phyloP scores from a whole-genome alignment of 2,329 filamentous ascomycete genomes.

The Blumeria hordei region DNA sequence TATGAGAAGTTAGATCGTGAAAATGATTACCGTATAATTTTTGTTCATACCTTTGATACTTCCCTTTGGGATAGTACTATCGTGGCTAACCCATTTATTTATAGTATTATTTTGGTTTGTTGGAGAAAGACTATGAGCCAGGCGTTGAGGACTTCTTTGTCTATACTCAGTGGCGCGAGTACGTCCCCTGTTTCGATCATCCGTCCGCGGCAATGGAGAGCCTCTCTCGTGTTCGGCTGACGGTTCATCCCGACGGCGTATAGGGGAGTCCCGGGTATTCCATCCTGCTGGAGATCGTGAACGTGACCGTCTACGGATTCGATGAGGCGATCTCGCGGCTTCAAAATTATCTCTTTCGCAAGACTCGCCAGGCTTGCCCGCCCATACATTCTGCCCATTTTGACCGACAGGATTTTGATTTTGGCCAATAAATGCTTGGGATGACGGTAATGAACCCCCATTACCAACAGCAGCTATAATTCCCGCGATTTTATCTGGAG shows the following conservation, averaged over 20 bases:
- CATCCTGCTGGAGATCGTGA: conserved; percentile 61
- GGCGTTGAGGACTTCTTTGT: conserved; percentile 61
- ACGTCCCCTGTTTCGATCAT: conserved; percentile 25
- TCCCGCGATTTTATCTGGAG: conserved; percentile 44
- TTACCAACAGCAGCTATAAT: conserved; percentile 19
- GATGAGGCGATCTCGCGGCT: conserved; percentile 31
- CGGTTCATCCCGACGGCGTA: conserved; percentile 22
- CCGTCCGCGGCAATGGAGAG: conserved; percentile 36
- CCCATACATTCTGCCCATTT: conserved; percentile 18
- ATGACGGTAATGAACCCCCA: conserved; percentile 8
- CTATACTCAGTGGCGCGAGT: conserved; percentile 48
- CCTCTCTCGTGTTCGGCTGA: conserved; percentile 49
- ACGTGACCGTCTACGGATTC: conserved; percentile 38
- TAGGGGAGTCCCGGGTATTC: conserved; percentile 34
- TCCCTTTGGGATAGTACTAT: conserved; percentile 46
- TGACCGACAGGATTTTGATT: conserved; percentile 7
- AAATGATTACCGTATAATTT: background rate
- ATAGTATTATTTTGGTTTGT: conserved; percentile 19
- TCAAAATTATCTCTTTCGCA: conserved; percentile 30
- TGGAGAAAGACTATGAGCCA: conserved; percentile 37
- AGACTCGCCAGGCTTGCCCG: conserved; percentile 18
- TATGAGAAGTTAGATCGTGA: conserved; percentile 12
- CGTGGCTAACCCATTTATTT: conserved; percentile 60
- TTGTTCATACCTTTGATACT: conserved; percentile 43
- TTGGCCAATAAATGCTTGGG: conserved; percentile 7